Base-by-base conservation (phyloP, 768 basidiomycete genomes). In the Pleurotus cornucopiae region DNA sequence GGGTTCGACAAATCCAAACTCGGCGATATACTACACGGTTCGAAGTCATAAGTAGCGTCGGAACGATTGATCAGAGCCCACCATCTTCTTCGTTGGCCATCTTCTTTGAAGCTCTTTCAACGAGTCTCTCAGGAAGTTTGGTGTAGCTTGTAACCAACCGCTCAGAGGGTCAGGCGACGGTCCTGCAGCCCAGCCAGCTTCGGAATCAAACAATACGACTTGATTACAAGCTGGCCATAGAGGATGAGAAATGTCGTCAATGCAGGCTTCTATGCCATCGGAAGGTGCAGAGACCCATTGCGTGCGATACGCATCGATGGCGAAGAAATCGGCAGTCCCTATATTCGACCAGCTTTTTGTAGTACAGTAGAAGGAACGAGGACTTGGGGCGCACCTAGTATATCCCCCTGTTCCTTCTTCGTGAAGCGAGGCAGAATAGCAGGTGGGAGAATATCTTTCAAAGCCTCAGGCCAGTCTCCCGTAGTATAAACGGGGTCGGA, bases 241-340 rank as follows among this genome's bases (percentile, higher is more conserved):
- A 3, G 78, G 77, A 62, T 81, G 72, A 1, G 74, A 70, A 18
- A 65, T 67, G 54, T 80, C 75, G 4, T 66, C 60, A 6, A 75
- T 61, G 61, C 80, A 81, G 12, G 76, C 70, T n/a, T 68, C 73
- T 9, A 81, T 62, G 9, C 81, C 80, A 43, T 73, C 73, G 0
- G 64, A 62, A 12, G 79, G 78, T 12, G 77, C 80, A 14, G 70
- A 58, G 34, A 77, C 62, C 59, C 61, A 78, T 34, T 69, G 71
- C 1, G 71, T 72, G 13, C 76, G 68, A 47, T 80, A 80, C 1
- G 76, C 66, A 54, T 81, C 80, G 23, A 78, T 80, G 11, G 79
- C 80, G 58, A 73, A 81, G 61, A 81, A 83, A 59, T 83, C 80
- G 4, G 78, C 78, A 2, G 76, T 73, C 5, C 79, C 76, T 76